Evolutionary conservation across 2,329 filamentous ascomycete species (phyloP).

Genomic region (Fusarium poae): DNA sequence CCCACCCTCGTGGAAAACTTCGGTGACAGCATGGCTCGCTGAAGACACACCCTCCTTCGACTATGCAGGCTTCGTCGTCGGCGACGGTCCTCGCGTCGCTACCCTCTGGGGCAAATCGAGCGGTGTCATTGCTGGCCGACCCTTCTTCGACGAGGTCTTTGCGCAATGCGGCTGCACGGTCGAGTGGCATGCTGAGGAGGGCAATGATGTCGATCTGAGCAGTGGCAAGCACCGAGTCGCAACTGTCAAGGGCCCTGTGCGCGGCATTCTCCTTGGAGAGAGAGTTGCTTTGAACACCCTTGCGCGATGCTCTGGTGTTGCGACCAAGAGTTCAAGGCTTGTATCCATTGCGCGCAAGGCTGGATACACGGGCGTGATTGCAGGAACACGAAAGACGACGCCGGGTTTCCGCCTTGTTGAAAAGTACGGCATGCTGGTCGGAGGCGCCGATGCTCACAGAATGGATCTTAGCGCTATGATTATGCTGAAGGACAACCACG

Average conservation of each 20-base stretch:
- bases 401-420: slow-evolving; percentile 95
- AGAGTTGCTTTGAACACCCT: slow-evolving; percentile 92
- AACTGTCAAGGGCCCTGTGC: slow-evolving; percentile 85
- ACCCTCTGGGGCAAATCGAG: slow-evolving; percentile 77
- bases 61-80: slow-evolving; percentile 97
- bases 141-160: slow-evolving; percentile 97
- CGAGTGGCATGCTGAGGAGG: slow-evolving; percentile 87
- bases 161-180: slow-evolving; percentile 90
- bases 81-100: slow-evolving; percentile 72
- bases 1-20: slow-evolving; percentile 84
- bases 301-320: slow-evolving; percentile 91
- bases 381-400: slow-evolving; percentile 96
- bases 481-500: slow-evolving; percentile 99
- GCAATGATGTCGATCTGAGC: slow-evolving; percentile 73
- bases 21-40: slow-evolving; percentile 86
- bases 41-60: slow-evolving; percentile 98
- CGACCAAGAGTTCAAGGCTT: slow-evolving; percentile 73
- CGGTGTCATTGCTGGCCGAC: slow-evolving; percentile 89
- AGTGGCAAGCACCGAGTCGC: slow-evolving; percentile 73
- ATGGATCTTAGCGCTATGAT: slow-evolving; percentile 95
- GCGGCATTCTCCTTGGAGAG: slow-evolving; percentile 87
- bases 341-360: slow-evolving; percentile 68
- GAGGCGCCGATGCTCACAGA: slow-evolving; percentile 90
- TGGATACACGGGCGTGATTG: slow-evolving; percentile 86
- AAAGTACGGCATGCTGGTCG: slow-evolving; percentile 97